phyloP scores from a whole-genome alignment of 2,329 filamentous ascomycete genomes.

The Colletotrichum aenigma region DNA sequence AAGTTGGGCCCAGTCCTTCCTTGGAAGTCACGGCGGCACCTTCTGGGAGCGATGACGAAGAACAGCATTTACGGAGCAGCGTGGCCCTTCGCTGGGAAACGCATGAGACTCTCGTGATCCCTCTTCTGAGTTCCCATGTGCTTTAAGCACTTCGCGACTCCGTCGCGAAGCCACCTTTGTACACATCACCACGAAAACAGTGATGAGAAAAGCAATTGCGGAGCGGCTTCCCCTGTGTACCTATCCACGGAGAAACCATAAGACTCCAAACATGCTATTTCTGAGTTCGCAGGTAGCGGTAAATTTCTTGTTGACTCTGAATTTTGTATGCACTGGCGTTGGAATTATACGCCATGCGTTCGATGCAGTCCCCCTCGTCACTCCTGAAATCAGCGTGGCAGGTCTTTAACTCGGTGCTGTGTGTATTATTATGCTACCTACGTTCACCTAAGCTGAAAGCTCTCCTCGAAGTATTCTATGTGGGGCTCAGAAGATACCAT shows the following conservation, averaged over 20 bases:
- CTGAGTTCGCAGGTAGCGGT: not conserved
- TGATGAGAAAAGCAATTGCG: not conserved
- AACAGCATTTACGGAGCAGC: not conserved
- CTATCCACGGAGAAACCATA: not conserved
- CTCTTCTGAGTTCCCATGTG: not conserved
- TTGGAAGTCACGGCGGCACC: not conserved
- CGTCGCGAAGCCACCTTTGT: not conserved
- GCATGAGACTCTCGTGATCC: not conserved
- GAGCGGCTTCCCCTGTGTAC: not conserved
- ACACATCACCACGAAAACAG: not conserved
- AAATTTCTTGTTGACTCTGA: rapidly evolving
- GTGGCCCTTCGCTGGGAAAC: not conserved
- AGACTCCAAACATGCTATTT: not conserved
- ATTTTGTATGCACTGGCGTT: not conserved
- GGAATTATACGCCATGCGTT: not conserved
- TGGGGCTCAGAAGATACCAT: conserved; percentile 19
- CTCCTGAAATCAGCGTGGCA: not conserved
- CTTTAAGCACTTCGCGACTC: not conserved
- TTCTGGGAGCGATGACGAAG: not conserved
- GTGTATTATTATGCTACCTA: rapidly evolving
- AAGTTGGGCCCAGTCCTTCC: not conserved
- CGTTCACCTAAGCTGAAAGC: conserved; percentile 44
- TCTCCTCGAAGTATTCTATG: conserved; percentile 49
- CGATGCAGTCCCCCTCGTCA: not conserved
- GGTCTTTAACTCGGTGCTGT: rapidly evolving